Percentiles rank a stretch among this genome's conserved stretches.
These are phyloP conservation scores for Biscutella laevigata DNA, from an alignment of 441 rosid genomes.

Conservation along the genomic window DNA sequence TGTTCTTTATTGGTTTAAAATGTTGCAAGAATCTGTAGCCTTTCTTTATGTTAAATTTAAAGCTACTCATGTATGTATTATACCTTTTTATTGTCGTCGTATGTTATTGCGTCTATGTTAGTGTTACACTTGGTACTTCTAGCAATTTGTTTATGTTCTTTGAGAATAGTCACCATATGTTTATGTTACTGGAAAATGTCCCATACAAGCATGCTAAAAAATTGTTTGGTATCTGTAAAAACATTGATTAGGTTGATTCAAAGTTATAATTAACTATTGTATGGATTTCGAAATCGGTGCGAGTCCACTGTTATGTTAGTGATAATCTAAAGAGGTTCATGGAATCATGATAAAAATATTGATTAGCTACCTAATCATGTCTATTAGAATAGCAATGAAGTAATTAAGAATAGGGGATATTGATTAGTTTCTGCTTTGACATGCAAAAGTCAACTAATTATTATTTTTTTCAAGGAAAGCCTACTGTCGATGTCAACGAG, in stretches of 20 bases:
- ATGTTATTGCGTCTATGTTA: constrained; percentile 10
- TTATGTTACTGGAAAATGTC: background rate
- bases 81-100: constrained; percentile 14
- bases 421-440: constrained; percentile 16
- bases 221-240: background rate
- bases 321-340: constrained; percentile 3
- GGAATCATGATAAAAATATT: constrained; percentile 11
- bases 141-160: background rate
- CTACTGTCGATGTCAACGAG: constrained; percentile 10
- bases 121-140: constrained; percentile 3
- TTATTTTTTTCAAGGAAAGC: background rate
- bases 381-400: constrained; percentile 12
- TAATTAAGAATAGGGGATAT: constrained; percentile 15
- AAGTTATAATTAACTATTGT: background rate
- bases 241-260: background rate
- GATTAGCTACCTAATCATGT: constrained; percentile 19
- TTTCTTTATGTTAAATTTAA: background rate
- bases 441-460: constrained; percentile 22
- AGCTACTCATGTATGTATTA: constrained; percentile 10
- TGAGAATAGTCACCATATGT: background rate
- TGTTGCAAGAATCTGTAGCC: constrained; percentile 22
- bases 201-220: background rate
- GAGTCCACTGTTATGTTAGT: too few species aligned
- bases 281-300: background rate
- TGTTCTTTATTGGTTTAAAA: constrained; percentile 2